Base-by-base conservation (phyloP, 352 stramenopile genomes). In the Pythium vanterpoolii region DNA sequence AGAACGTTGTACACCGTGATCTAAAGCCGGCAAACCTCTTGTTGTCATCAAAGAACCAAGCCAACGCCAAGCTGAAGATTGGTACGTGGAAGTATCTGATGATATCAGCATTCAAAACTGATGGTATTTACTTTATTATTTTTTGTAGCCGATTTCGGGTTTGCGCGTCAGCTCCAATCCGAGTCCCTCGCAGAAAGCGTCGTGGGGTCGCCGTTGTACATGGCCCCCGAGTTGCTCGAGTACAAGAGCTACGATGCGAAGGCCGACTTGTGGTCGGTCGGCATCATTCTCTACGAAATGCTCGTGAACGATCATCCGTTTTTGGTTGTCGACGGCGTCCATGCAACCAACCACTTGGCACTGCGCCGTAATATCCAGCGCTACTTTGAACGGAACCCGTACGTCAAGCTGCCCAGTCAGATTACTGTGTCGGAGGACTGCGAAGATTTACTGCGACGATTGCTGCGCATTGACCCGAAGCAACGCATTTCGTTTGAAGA, bases 211-310 rank as follows among this genome's bases (percentile, higher is more conserved):
- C 83, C 83, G 10, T 65, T 92, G 5, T 92, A 92, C 50, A 92
- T 92, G 83, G 83, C 83, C 0, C 83, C 83, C 0, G 83, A 92
- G 46, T 56, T 92, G 21, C 69, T 92, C 28, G 83, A 92, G 67
- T 92, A 90, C 77, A 92, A 92, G 64, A 87, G 79, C 60, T 92
- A 92, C 60, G 80, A 92, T 54, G 83, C 83, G 26, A 92, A 90
- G 63, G 83, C 83, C 0, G 83, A 92, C 58, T 62, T 92, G 28
- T 92, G 83, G 83, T 89, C 77, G 4, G 83, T 92, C 26, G 83
- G 83, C 0, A 90, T 92, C 36, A 92, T 92, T 52, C 49, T 92
- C 21, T 92, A 89, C 67, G 83, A 92, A 61, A 92, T 92, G 83
- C 70, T 92, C n/a, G 79, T 69, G 27, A 88, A 90, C 39, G 79